Conservation (phyloP, 2,329 filamentous ascomycete genomes). For the Rhynchosporium agropyri region DNA sequence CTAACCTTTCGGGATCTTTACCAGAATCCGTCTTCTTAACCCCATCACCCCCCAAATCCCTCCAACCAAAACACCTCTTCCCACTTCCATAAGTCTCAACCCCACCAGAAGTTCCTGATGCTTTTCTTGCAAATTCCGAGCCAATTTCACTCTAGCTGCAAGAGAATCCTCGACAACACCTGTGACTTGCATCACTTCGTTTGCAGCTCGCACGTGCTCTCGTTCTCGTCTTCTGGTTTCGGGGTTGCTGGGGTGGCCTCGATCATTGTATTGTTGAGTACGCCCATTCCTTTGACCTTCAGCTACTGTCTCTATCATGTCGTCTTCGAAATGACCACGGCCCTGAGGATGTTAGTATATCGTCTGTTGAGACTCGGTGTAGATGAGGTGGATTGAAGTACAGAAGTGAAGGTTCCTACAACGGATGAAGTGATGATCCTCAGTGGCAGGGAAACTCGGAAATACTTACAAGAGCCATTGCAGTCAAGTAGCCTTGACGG, state of each 20-base stretch:
- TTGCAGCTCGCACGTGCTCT: conserved; percentile 42
- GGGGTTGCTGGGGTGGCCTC: conserved; percentile 41
- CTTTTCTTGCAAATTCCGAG: conserved; percentile 27
- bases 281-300: neutral
- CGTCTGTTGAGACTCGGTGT: neutral
- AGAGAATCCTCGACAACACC: conserved; percentile 41
- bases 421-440: neutral
- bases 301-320: conserved; percentile 34
- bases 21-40: conserved; percentile 40
- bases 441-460: neutral
- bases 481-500: conserved; percentile 36
- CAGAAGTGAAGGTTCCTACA: too few species aligned
- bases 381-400: too few species aligned
- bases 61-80: conserved; percentile 34
- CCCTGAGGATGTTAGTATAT: conserved; percentile 33
- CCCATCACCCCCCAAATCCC: conserved; percentile 43
- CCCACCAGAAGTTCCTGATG: conserved; percentile 38
- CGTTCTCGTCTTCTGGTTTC: conserved; percentile 41
- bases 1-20: conserved; percentile 21
- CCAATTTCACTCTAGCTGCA: conserved; percentile 35
- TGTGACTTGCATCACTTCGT: conserved; percentile 44
- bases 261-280: conserved; percentile 37
- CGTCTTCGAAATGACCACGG: conserved; percentile 42
- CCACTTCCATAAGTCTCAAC: conserved; percentile 38
- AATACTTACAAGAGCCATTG: conserved; percentile 35